Evolutionary conservation across 768 basidiomycete genomes (phyloP), one percentile per base, ranked within the genome.

Genomic region (Suillus variegatus): DNA sequence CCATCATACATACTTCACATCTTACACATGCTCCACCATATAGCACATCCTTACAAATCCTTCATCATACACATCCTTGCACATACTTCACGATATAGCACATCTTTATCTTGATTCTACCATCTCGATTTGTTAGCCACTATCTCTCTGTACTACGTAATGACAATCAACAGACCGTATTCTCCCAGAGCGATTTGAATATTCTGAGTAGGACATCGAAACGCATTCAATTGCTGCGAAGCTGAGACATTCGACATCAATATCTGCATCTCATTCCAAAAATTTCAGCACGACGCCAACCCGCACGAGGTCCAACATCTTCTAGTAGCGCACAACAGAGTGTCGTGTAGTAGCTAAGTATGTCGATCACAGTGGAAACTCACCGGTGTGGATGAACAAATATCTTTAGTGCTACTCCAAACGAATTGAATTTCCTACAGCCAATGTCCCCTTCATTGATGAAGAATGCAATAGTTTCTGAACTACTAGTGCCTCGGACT

Each of bases 221-320:
- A 35, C 10, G 18, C 6, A 55, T 55, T 32, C 32, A 32, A 32
- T 35, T 55, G 9, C 52, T 20, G 32, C 52, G 18, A 20, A 32
- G 52, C 5, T 54, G 5, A 52, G 28, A 52, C 28, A 5, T 32
- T 52, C 25, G 7, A 35, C 4, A 20, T 32, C 51, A 8, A 52
- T 18, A 28, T 28, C 28, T 9, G 28, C 28, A 32, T 32, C 28
- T 54, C 52, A 32, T 20, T 0, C 32, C 32, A 32, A 32, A 32
- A 32, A 51, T 78, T 35, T 18, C 51, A 3, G 14, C 51, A 51
- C 22, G 9, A 32, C 16, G 18, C 32, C 4, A 9, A 28, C 51
- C 16, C 16, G 5, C 18, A 9, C 69, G 12, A 13, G 25, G 25
- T 9, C 16, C 32, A 1, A 32, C n/a, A 46, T 46, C n/a, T 47